Base-by-base conservation (phyloP, 192 early-diverging fungal genomes). In the Dissophora ornata region DNA sequence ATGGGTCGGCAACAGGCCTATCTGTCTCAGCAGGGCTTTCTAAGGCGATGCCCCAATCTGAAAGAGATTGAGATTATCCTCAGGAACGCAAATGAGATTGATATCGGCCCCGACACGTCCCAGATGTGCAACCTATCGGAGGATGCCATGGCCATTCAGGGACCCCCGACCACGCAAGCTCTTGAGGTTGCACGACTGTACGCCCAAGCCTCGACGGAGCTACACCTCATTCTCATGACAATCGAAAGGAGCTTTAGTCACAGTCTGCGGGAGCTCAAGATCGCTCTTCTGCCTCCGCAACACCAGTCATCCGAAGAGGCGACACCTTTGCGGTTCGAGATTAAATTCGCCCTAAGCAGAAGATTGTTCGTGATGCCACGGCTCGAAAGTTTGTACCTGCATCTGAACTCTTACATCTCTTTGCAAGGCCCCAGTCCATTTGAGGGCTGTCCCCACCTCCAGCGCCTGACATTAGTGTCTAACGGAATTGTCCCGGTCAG, bases 11-110 rank as follows among this genome's bases (percentile, higher is more conserved):
- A 13, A n/a, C 2, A 1, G 1, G 36, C 9, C 19, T 10, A 7
- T 8, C 21, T 47, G 3, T 40, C 47, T 2, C n/a, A 10, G 21
- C 60, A 51, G 4, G 2, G 7, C 12, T 62, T 62, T 9, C 22
- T 62, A 1, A 8, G 36, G 2, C 47, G 33, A 2, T 62, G 60
- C 30, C 48, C 21, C 21, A 11, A 41, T 5, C 47, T 62, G 15
- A 51, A n/a, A 41, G 60, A 62, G 36, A 50, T 62, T 19, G 47
- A 62, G 48, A 50, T 62, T 47, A 18, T 47, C 28, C 24, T 52
- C 22, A 50, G 30, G 19, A 33, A 46, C 16, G 3, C 22, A 45
- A 6, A 4, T 4, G 60, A 62, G 2, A 10, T 62, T 10, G 24
- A 41, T 29, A 11, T 62, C 40, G 16, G 2, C 18, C 5, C 32